Evolutionary conservation across 345 rosid genomes (phyloP), one percentile per base, ranked within the genome.

Genomic region (Euphorbia lathyris): DNA sequence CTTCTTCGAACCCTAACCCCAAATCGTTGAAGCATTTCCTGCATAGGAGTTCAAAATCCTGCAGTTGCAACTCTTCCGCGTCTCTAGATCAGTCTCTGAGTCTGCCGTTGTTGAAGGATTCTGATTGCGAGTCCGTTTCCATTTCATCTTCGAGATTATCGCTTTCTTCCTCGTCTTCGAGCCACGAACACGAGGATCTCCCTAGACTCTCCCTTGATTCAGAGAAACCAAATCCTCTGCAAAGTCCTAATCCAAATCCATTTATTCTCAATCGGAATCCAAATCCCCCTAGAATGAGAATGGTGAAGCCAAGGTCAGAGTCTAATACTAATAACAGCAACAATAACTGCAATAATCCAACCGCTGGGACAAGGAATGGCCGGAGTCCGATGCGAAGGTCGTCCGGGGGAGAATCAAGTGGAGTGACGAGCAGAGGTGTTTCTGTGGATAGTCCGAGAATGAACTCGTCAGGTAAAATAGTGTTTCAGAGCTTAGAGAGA

Each of bases 381-480:
- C 84, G 93, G 30, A 91, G 92, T 63, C 96, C 92, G 59, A 78
- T 86, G 40, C 76, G 86, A 45, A 83, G 81, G 73, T 23, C 79
- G 1, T 43, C 45, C 3, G 51, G 71, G 40, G 61, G 71, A 40
- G 82, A 81, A 65, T 68, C 86, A 1, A 40, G 68, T 1, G 80
- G 77, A 42, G 76, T 70, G 26, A 66, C 84, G 23, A 81, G 84
- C 68, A 83, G 90, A 58, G 96, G 85, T 7, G 93, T 87, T 16
- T 86, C 97, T 0, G 91, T 86, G 23, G 97, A 95, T 76, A 90
- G 97, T 62, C 99, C 99, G 5, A 87, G 99, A 70, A 78, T 95
- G 76, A 95, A 95, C 58, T 88, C 99, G 0, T 95, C 97, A 7
- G 99, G 99, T 50, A 95, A 92, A 68, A 85, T 95, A 34, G 93